Percentiles rank a stretch among this genome's conserved stretches.
Conservation (phyloP, 257 asterid genomes). For the Linaria vulgaris region DNA sequence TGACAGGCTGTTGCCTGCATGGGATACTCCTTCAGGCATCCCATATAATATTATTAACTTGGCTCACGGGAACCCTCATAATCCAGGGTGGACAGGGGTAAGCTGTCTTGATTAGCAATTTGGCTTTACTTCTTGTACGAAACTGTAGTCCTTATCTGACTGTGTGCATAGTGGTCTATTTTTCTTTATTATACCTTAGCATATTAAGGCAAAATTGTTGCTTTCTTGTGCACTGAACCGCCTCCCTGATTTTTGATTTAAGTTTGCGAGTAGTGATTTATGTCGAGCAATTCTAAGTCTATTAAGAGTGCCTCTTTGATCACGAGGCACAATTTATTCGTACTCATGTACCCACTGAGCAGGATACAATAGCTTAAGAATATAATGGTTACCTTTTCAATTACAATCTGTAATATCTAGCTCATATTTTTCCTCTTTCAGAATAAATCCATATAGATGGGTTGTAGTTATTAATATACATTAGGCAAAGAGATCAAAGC, state of each 20-base stretch:
- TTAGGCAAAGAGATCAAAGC: not conserved
- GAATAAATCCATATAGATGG: not conserved
- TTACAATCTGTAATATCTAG: not conserved
- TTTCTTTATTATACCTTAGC: not conserved
- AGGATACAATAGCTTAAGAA: not conserved
- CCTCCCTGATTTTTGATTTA: not conserved
- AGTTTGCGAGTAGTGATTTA: not conserved
- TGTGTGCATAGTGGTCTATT: not conserved
- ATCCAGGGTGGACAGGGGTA: conserved; percentile 99
- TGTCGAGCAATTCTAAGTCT: not conserved
- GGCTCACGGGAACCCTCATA: conserved; percentile 89
- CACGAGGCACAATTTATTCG: no score
- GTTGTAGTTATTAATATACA: not conserved
- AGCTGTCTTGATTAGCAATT: conserved; percentile 26
- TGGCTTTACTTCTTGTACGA: not conserved
- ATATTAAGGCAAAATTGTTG: not conserved
- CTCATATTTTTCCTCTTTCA: not conserved
- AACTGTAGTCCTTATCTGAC: not conserved
- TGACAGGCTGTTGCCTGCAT: conserved; percentile 93
- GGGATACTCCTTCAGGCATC: conserved; percentile 94
- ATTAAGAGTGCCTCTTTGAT: no score
- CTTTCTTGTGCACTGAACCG: not conserved
- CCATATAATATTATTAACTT: conserved; percentile 89
- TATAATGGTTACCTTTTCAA: not conserved
- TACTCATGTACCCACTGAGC: not conserved